Evolutionary conservation across 2,329 filamentous ascomycete species (phyloP), one percentile per base, ranked within the genome.

Genomic region (Aspergillus sclerotialis): DNA sequence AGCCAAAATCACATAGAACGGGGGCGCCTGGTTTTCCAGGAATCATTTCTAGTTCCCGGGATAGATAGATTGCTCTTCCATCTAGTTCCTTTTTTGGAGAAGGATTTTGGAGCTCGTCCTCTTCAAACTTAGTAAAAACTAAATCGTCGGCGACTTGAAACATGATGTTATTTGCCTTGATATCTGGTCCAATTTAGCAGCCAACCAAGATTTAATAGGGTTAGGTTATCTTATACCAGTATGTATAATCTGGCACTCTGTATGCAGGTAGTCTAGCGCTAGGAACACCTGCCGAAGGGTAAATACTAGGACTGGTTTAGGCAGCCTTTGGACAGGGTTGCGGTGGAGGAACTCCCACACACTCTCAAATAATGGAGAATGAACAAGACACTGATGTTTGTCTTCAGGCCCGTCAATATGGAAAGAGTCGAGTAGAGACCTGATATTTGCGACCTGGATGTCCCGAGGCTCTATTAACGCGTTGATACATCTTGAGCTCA

Each of bases 1-100:
- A 67, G 9, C 70, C 69, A 42, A 75, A 69, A 41, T 75, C 71
- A 37, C 70, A 70, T 6, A 73, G 52, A 1, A 71, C 53, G 0
- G 62, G 60, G 0, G 44, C 48, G 1, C 63, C 62, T 16, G 39
- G 35, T 6, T 43, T 28, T 4, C 51, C 53, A 1, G 61, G 60
- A n/a, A n/a, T n/a, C 33, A 58, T 49, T 38, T 42, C 34, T 4
- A 72, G 54, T 14, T 58, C 46, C 4, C 59, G 63, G 4, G 67
- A 73, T 0, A 48, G n/a, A 36, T 73, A 72, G 4, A 73, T 65
- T 4, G 21, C 50, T 43, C 63, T 57, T 13, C 53, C 63, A 8
- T 60, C 58, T 3, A 65, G 3, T 7, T 60, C 40, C 34, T 73
- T 73, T 9, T 67, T 53, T 0, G 68, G 63, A 12, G 36, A 55